A percentile compares a stretch with the other conserved stretches of the same genome.
Evolutionary conservation across 805 yeast genomes (phyloP).

Genomic region (Barnettozyma wickerhamii): DNA sequence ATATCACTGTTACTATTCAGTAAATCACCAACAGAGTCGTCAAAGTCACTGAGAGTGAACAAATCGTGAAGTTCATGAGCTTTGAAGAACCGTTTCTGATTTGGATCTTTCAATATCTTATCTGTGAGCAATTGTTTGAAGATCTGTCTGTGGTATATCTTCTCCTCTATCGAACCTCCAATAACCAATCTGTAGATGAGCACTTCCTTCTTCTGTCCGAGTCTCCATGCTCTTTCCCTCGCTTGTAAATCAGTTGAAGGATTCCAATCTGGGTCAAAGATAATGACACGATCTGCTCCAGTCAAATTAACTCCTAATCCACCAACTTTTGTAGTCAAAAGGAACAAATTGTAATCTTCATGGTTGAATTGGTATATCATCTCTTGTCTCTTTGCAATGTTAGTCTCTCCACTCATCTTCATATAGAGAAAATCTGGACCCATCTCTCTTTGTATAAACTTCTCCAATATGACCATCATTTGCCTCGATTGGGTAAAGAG

Average conservation of each 20-base stretch:
- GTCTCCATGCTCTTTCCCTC: constrained; percentile 93
- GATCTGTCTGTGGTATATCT: constrained; percentile 93
- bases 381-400: constrained; percentile 67
- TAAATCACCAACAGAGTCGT: constrained; percentile 25
- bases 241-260: constrained; percentile 98
- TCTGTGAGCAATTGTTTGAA: constrained; percentile 93
- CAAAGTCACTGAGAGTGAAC: constrained; percentile 73
- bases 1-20: constrained; percentile 34
- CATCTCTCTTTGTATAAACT: constrained; percentile 44
- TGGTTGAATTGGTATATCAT: constrained; percentile 80
- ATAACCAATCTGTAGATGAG: constrained; percentile 88
- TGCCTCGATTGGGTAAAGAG: constrained; percentile 92
- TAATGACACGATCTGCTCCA: constrained; percentile 92
- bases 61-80: constrained; percentile 88
- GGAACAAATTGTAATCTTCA: constrained; percentile 57
- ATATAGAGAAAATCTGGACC: constrained; percentile 44
- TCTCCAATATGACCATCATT: constrained; percentile 85
- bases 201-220: constrained; percentile 92
- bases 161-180: constrained; percentile 94
- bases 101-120: constrained; percentile 92
- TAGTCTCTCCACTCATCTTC: constrained; percentile 94
- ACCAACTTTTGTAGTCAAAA: constrained; percentile 92
- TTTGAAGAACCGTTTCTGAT: constrained; percentile 89
- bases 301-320: constrained; percentile 93
- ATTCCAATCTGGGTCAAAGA: constrained; percentile 97